Conservation (phyloP, 352 stramenopile genomes). For the Pythium aristosporum region DNA sequence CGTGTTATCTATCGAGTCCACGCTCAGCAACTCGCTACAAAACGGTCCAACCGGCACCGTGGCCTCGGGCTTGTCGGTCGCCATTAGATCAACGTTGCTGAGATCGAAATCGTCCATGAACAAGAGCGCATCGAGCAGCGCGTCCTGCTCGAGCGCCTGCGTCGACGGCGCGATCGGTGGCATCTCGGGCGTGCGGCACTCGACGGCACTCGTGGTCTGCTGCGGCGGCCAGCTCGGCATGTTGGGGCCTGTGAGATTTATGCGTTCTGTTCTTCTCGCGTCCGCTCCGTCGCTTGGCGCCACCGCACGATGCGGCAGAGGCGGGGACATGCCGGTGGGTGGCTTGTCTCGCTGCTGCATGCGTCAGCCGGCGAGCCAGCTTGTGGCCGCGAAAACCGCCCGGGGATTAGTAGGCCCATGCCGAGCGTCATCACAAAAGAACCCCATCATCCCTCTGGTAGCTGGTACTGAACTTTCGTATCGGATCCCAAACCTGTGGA, state of each 20-base stretch:
- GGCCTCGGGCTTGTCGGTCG: not conserved
- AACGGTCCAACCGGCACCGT: not conserved
- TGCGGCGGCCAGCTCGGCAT: not conserved
- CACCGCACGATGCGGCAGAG: too few species aligned
- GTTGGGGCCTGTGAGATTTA: not conserved
- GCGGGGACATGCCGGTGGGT: too few species aligned
- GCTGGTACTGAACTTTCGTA: conserved; percentile 1
- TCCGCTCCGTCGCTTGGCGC: too few species aligned
- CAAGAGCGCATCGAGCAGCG: conserved; percentile 20
- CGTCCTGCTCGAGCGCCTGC: conserved; percentile 11
- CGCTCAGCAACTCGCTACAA: not conserved
- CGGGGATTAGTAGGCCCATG: conserved; percentile 10
- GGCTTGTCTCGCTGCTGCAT: too few species aligned
- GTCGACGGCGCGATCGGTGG: not conserved
- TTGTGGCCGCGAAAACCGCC: too few species aligned
- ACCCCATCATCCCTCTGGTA: conserved; percentile 1
- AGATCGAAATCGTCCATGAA: conserved; percentile 23
- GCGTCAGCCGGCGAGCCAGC: too few species aligned
- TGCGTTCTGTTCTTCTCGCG: too few species aligned
- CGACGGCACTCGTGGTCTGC: not conserved
- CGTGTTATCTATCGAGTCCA: conserved; percentile 2
- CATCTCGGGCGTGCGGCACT: not conserved
- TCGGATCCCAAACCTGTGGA: conserved; percentile 2
- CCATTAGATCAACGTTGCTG: not conserved
- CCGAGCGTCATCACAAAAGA: conserved; percentile 6